These are phyloP conservation scores for Scheffersomyces stambukii DNA, from an alignment of 1,139 yeast genomes.

Conservation along the genomic window DNA sequence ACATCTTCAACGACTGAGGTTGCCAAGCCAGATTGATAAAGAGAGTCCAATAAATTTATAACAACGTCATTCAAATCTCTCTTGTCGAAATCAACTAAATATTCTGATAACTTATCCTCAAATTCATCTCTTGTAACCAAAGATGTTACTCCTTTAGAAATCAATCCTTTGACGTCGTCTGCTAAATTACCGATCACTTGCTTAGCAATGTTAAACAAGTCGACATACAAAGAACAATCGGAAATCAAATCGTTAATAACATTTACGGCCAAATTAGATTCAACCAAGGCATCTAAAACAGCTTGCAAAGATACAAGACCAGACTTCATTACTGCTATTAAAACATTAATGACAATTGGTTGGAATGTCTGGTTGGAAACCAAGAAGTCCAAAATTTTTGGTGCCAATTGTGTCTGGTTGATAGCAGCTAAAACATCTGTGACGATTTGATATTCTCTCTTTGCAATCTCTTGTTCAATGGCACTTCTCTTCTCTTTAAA, in stretches of 20 bases:
- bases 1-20: conserved; percentile 37
- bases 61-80: conserved; percentile 29
- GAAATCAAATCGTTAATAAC: conserved; percentile 37
- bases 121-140: conserved; percentile 15
- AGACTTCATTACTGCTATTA: conserved; percentile 29
- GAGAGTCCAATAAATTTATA: conserved; percentile 37
- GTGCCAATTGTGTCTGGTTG: conserved; percentile 37
- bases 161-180: conserved; percentile 22
- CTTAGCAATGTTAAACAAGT: conserved; percentile 32
- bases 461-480: conserved; percentile 19
- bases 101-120: conserved; percentile 6
- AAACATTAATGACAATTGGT: conserved; percentile 31
- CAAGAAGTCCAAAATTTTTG: conserved; percentile 32
- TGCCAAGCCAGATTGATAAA: conserved; percentile 41
- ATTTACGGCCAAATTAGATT: conserved; percentile 33
- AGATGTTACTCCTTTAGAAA: conserved; percentile 17
- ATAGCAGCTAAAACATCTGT: conserved; percentile 40
- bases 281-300: conserved; percentile 35
- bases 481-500: conserved; percentile 31
- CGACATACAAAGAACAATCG: conserved; percentile 39
- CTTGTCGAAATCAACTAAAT: conserved; percentile 12
- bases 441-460: conserved; percentile 35
- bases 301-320: conserved; percentile 30
- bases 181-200: conserved; percentile 25
- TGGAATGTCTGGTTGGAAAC: conserved; percentile 31